Evolutionary conservation across 768 basidiomycete species (phyloP).

Genomic region (Tylopilus balloui): DNA sequence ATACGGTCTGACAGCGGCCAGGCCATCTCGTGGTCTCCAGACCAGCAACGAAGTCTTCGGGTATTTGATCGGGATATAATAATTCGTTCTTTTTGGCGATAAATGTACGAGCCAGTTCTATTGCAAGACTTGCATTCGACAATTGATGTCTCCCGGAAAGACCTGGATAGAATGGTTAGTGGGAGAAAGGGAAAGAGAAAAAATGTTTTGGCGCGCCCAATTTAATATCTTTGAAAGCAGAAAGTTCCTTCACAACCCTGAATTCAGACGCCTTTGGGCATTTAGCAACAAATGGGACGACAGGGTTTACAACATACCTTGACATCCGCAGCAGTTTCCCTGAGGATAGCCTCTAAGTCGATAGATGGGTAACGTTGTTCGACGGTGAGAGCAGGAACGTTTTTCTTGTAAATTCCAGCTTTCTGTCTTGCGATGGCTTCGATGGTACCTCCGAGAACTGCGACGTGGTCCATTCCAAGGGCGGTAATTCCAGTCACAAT

Average conservation of each 20-base stretch:
- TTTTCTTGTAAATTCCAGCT: slow-evolving; percentile 94
- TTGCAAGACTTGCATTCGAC: slow-evolving; percentile 84
- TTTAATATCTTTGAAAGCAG: slow-evolving; percentile 48
- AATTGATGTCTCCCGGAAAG: slow-evolving; percentile 83
- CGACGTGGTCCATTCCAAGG: slow-evolving; percentile 88
- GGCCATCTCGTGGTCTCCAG: slow-evolving; percentile 81
- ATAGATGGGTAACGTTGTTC: slow-evolving; percentile 69
- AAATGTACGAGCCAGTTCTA: slow-evolving; percentile 67
- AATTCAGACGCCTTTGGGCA: slow-evolving; percentile 60
- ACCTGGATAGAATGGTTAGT: slow-evolving; percentile 42
- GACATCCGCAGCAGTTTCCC: slow-evolving; percentile 57
- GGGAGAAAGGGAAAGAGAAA: not conserved
- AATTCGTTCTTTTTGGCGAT: slow-evolving; percentile 35
- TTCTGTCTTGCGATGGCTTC: slow-evolving; percentile 93
- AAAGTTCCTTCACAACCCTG: slow-evolving; percentile 49
- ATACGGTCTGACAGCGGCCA: slow-evolving; percentile 85
- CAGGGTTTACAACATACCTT: slow-evolving; percentile 41
- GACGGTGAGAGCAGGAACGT: slow-evolving; percentile 82
- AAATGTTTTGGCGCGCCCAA: slow-evolving; percentile 46
- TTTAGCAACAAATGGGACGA: not conserved
- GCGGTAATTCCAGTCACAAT: slow-evolving; percentile 87
- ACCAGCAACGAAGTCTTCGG: slow-evolving; percentile 53
- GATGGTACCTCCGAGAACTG: slow-evolving; percentile 83
- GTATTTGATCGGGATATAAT: slow-evolving; percentile 32
- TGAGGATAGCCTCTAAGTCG: slow-evolving; percentile 66